Evolutionary conservation across 2,329 filamentous ascomycete genomes (phyloP).

Genomic region (Colletotrichum kahawae): DNA sequence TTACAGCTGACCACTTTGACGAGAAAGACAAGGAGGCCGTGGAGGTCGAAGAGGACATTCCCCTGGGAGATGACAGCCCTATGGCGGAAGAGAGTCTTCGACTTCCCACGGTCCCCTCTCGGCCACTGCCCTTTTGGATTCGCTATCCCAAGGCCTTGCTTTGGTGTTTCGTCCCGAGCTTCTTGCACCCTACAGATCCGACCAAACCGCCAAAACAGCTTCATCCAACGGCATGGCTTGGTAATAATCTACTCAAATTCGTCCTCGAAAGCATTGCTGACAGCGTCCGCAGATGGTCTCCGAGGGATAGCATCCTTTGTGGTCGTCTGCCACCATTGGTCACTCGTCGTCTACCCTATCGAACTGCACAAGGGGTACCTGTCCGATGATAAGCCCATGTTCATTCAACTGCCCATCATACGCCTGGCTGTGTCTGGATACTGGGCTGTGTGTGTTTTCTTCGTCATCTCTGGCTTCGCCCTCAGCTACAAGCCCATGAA

Average conservation of each 20-base stretch:
- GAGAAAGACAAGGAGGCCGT: background rate
- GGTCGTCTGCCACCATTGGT: slow-evolving; percentile 65
- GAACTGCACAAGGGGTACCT: slow-evolving; percentile 1
- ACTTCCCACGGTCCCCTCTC: background rate
- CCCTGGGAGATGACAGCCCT: background rate
- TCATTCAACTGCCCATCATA: slow-evolving; percentile 58
- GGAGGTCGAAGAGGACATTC: background rate
- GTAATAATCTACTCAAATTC: background rate
- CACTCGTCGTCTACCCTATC: background rate
- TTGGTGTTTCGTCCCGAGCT: background rate
- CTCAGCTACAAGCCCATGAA: slow-evolving; percentile 59
- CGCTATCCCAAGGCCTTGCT: background rate
- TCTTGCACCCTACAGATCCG: background rate
- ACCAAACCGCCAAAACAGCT: background rate
- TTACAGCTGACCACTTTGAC: background rate
- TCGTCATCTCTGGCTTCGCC: slow-evolving; percentile 66
- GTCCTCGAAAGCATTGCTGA: background rate
- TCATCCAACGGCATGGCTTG: slow-evolving; percentile 1
- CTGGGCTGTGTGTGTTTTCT: slow-evolving; percentile 65
- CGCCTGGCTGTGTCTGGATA: slow-evolving; percentile 59
- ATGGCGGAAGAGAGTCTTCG: background rate
- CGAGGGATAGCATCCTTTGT: slow-evolving; percentile 71
- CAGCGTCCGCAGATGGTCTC: slow-evolving; percentile 54
- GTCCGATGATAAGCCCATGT: slow-evolving; percentile 43
- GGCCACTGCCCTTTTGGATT: background rate